Evolutionary conservation across 2,329 filamentous ascomycete genomes (phyloP).

Genomic region (Cytospora piceicola): DNA sequence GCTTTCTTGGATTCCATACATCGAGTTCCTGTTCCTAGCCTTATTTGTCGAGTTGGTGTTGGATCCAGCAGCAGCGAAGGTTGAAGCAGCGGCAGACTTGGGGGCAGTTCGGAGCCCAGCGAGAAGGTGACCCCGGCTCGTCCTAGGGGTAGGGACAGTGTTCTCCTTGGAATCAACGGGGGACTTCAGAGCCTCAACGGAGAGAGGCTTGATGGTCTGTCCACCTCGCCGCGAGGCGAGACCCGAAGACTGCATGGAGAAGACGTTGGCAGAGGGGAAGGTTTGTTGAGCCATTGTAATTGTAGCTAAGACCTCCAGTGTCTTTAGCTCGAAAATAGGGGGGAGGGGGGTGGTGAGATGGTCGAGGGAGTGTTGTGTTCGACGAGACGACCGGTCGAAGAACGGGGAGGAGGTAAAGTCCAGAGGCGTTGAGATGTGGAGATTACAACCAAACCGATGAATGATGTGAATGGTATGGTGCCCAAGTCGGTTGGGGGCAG

Average conservation of each 20-base stretch:
- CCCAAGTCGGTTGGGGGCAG: constrained; percentile 10
- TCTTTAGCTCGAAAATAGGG: constrained; percentile 64
- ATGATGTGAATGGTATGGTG: constrained; percentile 18
- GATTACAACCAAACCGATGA: constrained; percentile 26
- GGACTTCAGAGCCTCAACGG: constrained; percentile 71
- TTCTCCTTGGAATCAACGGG: constrained; percentile 66
- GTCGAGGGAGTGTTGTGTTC: not conserved
- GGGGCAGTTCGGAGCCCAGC: constrained; percentile 92
- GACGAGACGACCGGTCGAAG: constrained; percentile 9
- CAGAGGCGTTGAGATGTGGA: not conserved
- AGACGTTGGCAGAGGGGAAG: constrained; percentile 70
- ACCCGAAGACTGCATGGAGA: constrained; percentile 77
- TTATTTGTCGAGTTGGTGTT: constrained; percentile 44
- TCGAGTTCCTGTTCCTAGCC: constrained; percentile 47
- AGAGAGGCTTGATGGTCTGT: constrained; percentile 88
- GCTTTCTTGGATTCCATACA: constrained; percentile 50
- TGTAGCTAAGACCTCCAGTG: constrained; percentile 82
- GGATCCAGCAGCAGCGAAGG: constrained; percentile 57
- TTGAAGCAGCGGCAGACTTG: constrained; percentile 76
- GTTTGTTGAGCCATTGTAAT: constrained; percentile 89
- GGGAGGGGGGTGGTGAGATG: not conserved
- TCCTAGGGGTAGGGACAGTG: constrained; percentile 79
- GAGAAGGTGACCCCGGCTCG: constrained; percentile 91
- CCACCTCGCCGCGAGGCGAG: constrained; percentile 85
- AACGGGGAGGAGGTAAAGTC: not conserved